These are phyloP conservation scores for Botrytis elliptica DNA, from an alignment of 2,329 filamentous ascomycete genomes.

Conservation along the genomic window DNA sequence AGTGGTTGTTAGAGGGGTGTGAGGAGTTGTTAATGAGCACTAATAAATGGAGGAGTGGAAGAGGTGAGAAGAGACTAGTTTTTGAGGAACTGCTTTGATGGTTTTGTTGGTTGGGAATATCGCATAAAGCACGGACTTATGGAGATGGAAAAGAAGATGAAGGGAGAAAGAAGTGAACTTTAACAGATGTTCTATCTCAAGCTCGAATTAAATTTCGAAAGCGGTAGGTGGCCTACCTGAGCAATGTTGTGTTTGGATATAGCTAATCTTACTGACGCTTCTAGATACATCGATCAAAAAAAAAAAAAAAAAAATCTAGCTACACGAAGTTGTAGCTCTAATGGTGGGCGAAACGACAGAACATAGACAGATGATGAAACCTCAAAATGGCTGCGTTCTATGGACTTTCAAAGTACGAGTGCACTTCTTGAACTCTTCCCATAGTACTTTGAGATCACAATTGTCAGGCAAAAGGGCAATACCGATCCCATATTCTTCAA, in stretches of 20 bases:
- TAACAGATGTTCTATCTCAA: background rate
- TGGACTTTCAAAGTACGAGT: background rate
- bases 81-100: background rate
- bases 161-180: background rate
- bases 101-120: background rate
- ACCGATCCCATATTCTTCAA: slow-evolving; percentile 58
- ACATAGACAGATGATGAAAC: background rate
- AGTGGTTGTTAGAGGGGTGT: slow-evolving; percentile 42
- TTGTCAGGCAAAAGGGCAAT: slow-evolving; percentile 51
- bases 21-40: slow-evolving; percentile 42
- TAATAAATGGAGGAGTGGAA: slow-evolving; percentile 40
- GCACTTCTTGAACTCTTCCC: slow-evolving; percentile 53
- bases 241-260: background rate
- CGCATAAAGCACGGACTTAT: too few species aligned
- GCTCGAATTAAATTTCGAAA: background rate
- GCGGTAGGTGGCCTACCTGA: background rate
- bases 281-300: background rate
- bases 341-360: background rate
- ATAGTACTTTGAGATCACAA: slow-evolving; percentile 54
- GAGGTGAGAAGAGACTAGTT: slow-evolving; percentile 28
- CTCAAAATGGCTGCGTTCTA: background rate
- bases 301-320: background rate
- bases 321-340: background rate
- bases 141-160: background rate
- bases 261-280: background rate